Conservation (phyloP, 2,329 filamentous ascomycete species). For the Neophaeococcomyces mojaviensis region DNA sequence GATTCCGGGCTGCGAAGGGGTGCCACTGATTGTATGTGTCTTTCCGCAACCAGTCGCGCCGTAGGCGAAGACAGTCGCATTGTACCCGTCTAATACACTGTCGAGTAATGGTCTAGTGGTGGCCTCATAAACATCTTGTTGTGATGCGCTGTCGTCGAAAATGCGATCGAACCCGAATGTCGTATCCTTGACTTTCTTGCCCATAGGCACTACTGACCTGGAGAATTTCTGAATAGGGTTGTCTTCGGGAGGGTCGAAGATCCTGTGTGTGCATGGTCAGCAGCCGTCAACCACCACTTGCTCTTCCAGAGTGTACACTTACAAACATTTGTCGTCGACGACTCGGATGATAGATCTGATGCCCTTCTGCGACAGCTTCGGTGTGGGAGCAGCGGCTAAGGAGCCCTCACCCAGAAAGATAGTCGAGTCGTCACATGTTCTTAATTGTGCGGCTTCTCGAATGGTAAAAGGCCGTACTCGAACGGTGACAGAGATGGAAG, state of each 20-base stretch:
- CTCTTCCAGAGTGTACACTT: slow-evolving; percentile 40
- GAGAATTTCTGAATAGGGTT: slow-evolving; percentile 84
- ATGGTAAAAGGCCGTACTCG: slow-evolving; percentile 66
- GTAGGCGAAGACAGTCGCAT: slow-evolving; percentile 97
- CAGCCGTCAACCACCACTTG: too few species aligned
- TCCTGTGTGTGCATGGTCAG: slow-evolving; percentile 25
- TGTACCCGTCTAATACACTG: slow-evolving; percentile 93
- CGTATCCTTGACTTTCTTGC: slow-evolving; percentile 93
- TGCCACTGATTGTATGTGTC: slow-evolving; percentile 94
- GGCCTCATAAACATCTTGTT: slow-evolving; percentile 89
- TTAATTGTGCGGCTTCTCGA: slow-evolving; percentile 86
- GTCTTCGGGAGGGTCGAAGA: slow-evolving; percentile 96
- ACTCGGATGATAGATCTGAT: slow-evolving; percentile 91
- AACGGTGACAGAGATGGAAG: slow-evolving; percentile 47
- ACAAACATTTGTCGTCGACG: slow-evolving; percentile 93
- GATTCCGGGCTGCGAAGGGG: slow-evolving; percentile 84
- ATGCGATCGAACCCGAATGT: slow-evolving; percentile 95
- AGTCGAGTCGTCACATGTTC: slow-evolving; percentile 68
- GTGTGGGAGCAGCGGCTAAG: slow-evolving; percentile 74
- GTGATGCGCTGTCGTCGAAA: slow-evolving; percentile 89
- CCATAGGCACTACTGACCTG: slow-evolving; percentile 68
- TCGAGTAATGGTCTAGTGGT: slow-evolving; percentile 87
- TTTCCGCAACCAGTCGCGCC: slow-evolving; percentile 97
- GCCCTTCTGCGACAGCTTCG: slow-evolving; percentile 77
- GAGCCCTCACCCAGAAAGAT: slow-evolving; percentile 96